Percentiles rank a stretch among this genome's conserved stretches.
Evolutionary conservation across 2,329 filamentous ascomycete species (phyloP).

Genomic region (Tothia fuscella): DNA sequence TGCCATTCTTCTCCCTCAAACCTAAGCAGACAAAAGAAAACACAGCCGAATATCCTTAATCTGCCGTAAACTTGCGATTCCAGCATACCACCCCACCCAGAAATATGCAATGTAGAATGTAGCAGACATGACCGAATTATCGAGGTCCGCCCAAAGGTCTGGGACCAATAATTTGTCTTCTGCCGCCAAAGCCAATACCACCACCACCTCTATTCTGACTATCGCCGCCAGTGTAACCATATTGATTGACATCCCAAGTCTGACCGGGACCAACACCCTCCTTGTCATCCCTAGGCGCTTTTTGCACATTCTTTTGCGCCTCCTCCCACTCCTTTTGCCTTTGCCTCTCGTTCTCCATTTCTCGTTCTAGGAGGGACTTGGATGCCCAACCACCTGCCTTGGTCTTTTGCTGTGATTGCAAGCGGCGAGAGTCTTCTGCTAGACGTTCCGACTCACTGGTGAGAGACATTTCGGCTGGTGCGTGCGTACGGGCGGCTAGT

Average conservation of each 20-base stretch:
- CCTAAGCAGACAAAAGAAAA: no score
- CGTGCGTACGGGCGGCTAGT: conserved; percentile 28
- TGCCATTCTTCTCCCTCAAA: no score
- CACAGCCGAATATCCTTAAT: no score
- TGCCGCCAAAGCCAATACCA: conserved; percentile 47
- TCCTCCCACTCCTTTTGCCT: conserved; percentile 72
- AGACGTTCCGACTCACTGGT: conserved; percentile 49
- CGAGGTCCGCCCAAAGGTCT: conserved; percentile 35
- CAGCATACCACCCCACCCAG: no score
- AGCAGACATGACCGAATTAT: no score
- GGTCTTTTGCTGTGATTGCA: conserved; percentile 46
- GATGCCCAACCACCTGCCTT: conserved; percentile 52
- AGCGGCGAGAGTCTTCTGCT: conserved; percentile 48
- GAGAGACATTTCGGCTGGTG: conserved; percentile 41
- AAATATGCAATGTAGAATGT: no score
- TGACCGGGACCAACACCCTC: conserved; percentile 57
- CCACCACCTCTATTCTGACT: conserved; percentile 53
- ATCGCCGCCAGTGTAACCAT: conserved; percentile 66
- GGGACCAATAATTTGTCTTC: conserved; percentile 70
- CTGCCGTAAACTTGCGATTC: no score
- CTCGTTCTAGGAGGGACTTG: conserved; percentile 62
- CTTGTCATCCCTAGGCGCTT: conserved; percentile 39
- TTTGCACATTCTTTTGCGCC: conserved; percentile 52
- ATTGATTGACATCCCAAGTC: conserved; percentile 66
- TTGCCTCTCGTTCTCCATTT: conserved; percentile 70